Evolutionary conservation across 345 rosid species (phyloP), one percentile per base, ranked within the genome.

Genomic region (Balakata baccata): DNA sequence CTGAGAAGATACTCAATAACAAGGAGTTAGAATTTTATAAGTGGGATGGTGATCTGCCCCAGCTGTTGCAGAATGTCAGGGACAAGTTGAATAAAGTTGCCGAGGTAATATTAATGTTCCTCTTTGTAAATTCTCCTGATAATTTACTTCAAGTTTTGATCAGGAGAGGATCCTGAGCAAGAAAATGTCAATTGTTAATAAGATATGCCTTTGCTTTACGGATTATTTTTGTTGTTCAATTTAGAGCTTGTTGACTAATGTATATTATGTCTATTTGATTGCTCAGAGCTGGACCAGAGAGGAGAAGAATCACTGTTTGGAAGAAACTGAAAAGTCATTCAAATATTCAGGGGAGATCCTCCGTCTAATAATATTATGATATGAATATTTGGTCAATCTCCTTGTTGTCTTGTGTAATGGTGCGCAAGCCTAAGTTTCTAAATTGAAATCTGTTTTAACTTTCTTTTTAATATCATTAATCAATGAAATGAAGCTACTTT

Each of bases 261-360:
- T 13, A 14, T 50, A 46, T 53, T 75, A 51, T 65, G 22, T 69
- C 29, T 70, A 14, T 16, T 18, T 29, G 60, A 49, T 71, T 72
- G 39, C 54, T 37, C 89, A 91, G 97, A 81, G 83, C 64, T 95
- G 99, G 99, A 95, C 87, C 0, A 86, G 96, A 78, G 92, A 89
- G 49, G 96, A 91, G 81, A 95, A 95, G 90, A 77, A 87, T 61
- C 98, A 84, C 78, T 95, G 99, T 84, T 80, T 95, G 87, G 97
- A 88, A 73, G 99, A 95, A 87, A 95, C 97, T 0, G 92, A 90
- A 83, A 92, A 88, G 83, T 95, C 99, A 0, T 95, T 95, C 85
- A 89, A 90, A 82, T 68, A 84, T 80, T 95, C 97, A 0, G 98
- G 99, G 50, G 90, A 95, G 61, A 89, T 95, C 72, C 98, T 95